A percentile compares a stretch with the other conserved stretches of the same genome.
Evolutionary conservation across 2,329 filamentous ascomycete genomes (phyloP).

Genomic region (Hypoxylon sp.): DNA sequence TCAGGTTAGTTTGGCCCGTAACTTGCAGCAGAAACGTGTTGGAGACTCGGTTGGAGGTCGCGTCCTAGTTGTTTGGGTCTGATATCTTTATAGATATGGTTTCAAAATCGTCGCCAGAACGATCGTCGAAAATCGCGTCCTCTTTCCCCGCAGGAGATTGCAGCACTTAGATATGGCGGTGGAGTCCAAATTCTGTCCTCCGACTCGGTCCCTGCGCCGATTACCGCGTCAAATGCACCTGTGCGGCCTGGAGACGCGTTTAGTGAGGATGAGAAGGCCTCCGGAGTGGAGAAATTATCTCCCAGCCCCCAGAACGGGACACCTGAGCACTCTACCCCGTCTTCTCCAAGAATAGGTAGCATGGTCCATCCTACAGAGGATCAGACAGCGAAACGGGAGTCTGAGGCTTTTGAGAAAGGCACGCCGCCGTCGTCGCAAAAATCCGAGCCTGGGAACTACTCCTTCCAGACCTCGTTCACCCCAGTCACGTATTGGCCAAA

Average conservation of each 20-base stretch:
- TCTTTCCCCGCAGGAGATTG: constrained; percentile 81
- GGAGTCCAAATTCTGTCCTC: constrained; percentile 65
- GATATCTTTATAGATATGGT: constrained; percentile 83
- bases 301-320: constrained; percentile 41
- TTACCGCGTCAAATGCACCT: constrained; percentile 37
- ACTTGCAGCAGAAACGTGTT: constrained; percentile 4
- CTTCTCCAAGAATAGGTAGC: constrained; percentile 44
- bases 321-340: constrained; percentile 42
- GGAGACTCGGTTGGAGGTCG: background rate
- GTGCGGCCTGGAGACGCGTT: constrained; percentile 38
- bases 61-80: constrained; percentile 35
- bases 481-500: constrained; percentile 67
- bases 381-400: constrained; percentile 30
- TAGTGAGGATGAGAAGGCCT: constrained; percentile 33
- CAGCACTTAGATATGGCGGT: constrained; percentile 67
- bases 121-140: constrained; percentile 90
- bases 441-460: constrained; percentile 41
- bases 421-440: constrained; percentile 47
- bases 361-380: constrained; percentile 14
- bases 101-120: constrained; percentile 94
- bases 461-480: constrained; percentile 58
- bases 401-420: constrained; percentile 33
- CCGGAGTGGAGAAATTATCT: constrained; percentile 39
- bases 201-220: constrained; percentile 54
- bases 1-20: constrained; percentile 74